Conservation (phyloP, 257 asterid species). For the Solanum clarkiae region DNA sequence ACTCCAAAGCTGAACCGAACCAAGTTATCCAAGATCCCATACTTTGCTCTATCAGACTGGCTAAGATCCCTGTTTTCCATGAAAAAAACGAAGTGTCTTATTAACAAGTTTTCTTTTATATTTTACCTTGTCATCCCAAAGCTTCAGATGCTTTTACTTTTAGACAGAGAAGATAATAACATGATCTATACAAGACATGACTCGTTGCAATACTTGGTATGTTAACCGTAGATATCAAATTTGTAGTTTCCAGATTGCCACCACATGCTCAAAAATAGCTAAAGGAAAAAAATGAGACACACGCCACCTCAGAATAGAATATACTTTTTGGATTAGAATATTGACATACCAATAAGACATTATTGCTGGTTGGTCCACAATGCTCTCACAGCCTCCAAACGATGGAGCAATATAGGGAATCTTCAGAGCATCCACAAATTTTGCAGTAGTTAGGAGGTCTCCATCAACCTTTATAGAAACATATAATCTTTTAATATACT, state of each 20-base stretch:
- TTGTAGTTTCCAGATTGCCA: too few species aligned
- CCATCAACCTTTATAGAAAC: conserved; percentile 56
- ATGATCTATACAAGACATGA: background rate
- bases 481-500: background rate
- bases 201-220: background rate
- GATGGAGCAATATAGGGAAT: conserved; percentile 94
- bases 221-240: background rate
- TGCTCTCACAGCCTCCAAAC: conserved; percentile 93
- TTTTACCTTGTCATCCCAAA: background rate
- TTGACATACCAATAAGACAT: conserved; percentile 79
- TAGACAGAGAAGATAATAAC: background rate
- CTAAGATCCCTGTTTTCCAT: conserved; percentile 63
- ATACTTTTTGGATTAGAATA: background rate
- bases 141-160: background rate
- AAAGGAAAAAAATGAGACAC: background rate
- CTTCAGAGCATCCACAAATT: conserved; percentile 64
- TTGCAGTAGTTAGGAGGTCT: conserved; percentile 57
- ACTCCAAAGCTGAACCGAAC: conserved; percentile 93
- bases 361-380: conserved; percentile 91
- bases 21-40: conserved; percentile 83
- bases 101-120: background rate
- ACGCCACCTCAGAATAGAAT: background rate
- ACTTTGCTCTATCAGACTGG: conserved; percentile 70
- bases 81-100: background rate
- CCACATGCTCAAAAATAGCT: background rate